Evolutionary conservation across 768 basidiomycete species (phyloP), one percentile per base, ranked within the genome.

Genomic region (Mycena galericulata): DNA sequence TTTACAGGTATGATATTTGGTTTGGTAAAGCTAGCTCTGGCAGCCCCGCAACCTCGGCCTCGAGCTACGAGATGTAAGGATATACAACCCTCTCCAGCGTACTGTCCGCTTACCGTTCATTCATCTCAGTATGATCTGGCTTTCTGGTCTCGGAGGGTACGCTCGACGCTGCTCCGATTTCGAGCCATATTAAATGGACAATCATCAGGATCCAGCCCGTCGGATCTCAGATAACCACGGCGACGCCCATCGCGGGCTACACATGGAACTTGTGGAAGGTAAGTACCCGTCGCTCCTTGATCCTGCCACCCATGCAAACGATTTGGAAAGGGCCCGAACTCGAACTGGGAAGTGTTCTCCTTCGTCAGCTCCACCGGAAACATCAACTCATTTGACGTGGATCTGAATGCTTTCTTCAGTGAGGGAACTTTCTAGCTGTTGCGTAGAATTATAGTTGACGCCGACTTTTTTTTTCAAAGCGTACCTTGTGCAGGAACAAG

Each of bases 181-280:
- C 10, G 49, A 22, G 17, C 65, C n/a, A n/a, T 46, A 36, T 43
- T n/a, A 22, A 12, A 45, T 32, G 26, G 29, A 38, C 29, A 56
- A 62, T 9, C 46, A 30, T 22, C 65, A 88, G 88, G n/a, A 85
- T 88, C 53, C 83, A 86, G 66, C 88, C 88, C 45, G 83, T 88
- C 32, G 88, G 88, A 38, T 84, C 83, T 36, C 84, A 83, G 61
- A 80, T 84, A 56, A 75, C 75, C 0, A 81, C 83, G 11, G 83
- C 76, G 30, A 80, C 84, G 36, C 71, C 71, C 11, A 65, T 89
- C 36, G 87, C 81, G 3, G 86, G 86, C 38, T 79, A 87, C 74
- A 82, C 82, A 2, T 90, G 88, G 88, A 82, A 85, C 67, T 77
- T 89, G 34, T 90, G 87, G 87, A 78, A 75, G 51, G 87, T 87